Evolutionary conservation across 1,139 yeast genomes (phyloP), one percentile per base, ranked within the genome.

Genomic region (Eremothecium sinecaudum): DNA sequence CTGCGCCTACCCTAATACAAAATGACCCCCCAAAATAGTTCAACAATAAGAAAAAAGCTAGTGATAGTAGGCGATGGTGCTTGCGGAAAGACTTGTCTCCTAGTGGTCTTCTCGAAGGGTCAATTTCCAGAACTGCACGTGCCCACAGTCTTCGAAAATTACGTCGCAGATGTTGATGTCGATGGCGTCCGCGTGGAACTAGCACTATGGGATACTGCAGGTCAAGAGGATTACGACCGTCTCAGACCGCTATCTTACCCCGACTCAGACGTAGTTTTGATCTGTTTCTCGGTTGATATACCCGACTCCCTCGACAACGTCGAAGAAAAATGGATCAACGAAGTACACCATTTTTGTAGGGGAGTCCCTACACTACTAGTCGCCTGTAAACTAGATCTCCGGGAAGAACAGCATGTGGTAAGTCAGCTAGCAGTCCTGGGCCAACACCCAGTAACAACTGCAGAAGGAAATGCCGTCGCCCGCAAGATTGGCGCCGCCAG

Each of bases 191-290:
- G 82, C 62, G 94, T 84, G 40, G 94, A 83, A 61, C 71, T 86
- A 64, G 94, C 95, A 16, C 71, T 86, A 47, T 86, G 96, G 95
- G 96, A 86, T 82, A 86, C 96, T 50, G 96, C 96, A 38, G 96
- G 96, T 44, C 96, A 86, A 71, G 95, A 86, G 69, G 96, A 86
- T 66, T 86, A 84, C 63, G 94, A 84, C 63, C 79, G 95, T 66
- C 71, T 86, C 58, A 79, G 96, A 67, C 95, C 95, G 20, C 70
- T 86, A 51, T 79, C 93, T 18, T 86, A 86, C 65, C 94, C 95
- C 41, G 94, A 84, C 61, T 80, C 95, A 34, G 82, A 86, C 58
- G 94, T 86, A 44, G 82, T 86, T 46, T 71, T 86, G 60, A 83
- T 86, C 53, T 84, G 95, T 70, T 86, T 84, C 69, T 78, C 94